Evolutionary conservation across 352 stramenopile species (phyloP).

Genomic region (Globisporangium irregulare): DNA sequence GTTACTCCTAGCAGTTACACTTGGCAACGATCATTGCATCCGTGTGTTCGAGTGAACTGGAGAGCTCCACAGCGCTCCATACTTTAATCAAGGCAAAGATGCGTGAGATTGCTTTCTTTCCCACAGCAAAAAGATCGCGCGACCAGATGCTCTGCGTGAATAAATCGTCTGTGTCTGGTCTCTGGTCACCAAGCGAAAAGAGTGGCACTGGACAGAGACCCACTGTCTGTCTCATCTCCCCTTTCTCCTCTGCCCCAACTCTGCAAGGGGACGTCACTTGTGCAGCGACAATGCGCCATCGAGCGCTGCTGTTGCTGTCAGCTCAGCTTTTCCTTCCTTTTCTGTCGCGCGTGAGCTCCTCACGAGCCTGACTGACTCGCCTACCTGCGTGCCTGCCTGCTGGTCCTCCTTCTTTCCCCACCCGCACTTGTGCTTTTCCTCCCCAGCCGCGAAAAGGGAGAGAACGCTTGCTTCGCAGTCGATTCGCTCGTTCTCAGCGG

Average conservation of each 20-base stretch:
- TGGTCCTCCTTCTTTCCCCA: background rate
- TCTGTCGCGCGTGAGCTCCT: too few relatives aligned
- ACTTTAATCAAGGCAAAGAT: background rate
- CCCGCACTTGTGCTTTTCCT: background rate
- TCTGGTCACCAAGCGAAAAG: background rate
- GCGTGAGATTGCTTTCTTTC: background rate
- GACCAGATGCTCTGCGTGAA: background rate
- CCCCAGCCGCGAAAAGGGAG: background rate
- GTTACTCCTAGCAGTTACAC: too few relatives aligned
- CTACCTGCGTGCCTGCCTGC: too few relatives aligned
- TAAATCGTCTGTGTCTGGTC: background rate
- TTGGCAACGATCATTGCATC: too few relatives aligned
- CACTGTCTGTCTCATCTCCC: background rate
- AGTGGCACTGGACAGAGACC: background rate
- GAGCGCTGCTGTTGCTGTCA: background rate
- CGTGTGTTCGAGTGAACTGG: too few relatives aligned
- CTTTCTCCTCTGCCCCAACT: background rate
- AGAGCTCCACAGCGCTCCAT: background rate
- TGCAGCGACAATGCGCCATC: background rate
- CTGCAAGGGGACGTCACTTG: slow-evolving; percentile 4
- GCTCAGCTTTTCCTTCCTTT: background rate
- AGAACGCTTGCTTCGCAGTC: background rate
- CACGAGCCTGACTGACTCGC: background rate
- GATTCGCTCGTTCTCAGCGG: background rate
- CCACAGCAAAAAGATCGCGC: background rate